Conservation (phyloP, 2,329 filamentous ascomycete genomes). For the Fusarium succisae region DNA sequence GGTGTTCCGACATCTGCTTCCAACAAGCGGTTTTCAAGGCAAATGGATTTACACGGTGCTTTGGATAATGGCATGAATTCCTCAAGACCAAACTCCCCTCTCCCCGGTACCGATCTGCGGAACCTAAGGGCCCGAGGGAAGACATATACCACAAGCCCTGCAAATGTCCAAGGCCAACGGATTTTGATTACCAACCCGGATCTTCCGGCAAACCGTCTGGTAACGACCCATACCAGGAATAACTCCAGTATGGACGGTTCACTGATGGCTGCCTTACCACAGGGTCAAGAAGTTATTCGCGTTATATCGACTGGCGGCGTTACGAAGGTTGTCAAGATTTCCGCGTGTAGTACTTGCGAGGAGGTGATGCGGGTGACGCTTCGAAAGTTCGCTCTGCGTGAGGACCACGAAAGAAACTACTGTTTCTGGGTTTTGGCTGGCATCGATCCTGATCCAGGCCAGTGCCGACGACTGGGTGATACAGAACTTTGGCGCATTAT, state of each 20-base stretch:
- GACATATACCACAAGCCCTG: slow-evolving; percentile 27
- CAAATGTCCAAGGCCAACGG: slow-evolving; percentile 31
- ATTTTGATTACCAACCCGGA: slow-evolving; percentile 63
- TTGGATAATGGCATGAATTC: slow-evolving; percentile 60
- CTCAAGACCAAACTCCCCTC: slow-evolving; percentile 78
- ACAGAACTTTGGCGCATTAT: slow-evolving; percentile 91
- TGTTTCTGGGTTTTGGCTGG: slow-evolving; percentile 95
- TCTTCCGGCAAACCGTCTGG: slow-evolving; percentile 68
- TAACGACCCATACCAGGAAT: slow-evolving; percentile 77
- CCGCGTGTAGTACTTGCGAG: slow-evolving; percentile 89
- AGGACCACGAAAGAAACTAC: slow-evolving; percentile 93
- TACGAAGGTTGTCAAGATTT: slow-evolving; percentile 93
- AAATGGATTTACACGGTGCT: slow-evolving; percentile 60
- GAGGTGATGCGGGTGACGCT: slow-evolving; percentile 92
- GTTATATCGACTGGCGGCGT: slow-evolving; percentile 93
- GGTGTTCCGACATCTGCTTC: slow-evolving; percentile 48
- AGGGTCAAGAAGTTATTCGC: slow-evolving; percentile 87
- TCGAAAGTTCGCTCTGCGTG: slow-evolving; percentile 85
- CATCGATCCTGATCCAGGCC: slow-evolving; percentile 80
- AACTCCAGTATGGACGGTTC: slow-evolving; percentile 87
- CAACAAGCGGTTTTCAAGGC: slow-evolving; percentile 72
- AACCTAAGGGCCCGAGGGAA: slow-evolving; percentile 64
- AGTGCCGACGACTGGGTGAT: slow-evolving; percentile 85
- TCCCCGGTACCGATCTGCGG: slow-evolving; percentile 62
- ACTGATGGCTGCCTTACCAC: slow-evolving; percentile 84